phyloP scores from a whole-genome alignment of 169 alveolate species.

The Plasmodium coatneyi region DNA sequence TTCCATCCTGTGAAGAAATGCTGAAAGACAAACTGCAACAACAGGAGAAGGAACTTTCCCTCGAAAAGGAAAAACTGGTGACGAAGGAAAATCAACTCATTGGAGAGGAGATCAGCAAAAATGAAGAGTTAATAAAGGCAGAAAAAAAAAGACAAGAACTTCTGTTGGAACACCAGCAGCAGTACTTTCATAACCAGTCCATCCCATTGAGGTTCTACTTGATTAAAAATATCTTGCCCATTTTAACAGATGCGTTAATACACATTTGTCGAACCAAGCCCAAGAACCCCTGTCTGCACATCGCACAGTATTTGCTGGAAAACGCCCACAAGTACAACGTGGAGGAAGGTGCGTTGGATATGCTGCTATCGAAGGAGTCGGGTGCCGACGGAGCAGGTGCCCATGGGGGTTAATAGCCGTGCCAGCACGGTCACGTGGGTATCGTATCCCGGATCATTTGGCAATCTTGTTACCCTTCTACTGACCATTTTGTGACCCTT shows the following conservation, averaged over 20 bases:
- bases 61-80: slow-evolving; percentile 18
- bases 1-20: slow-evolving; percentile 46
- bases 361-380: neutral
- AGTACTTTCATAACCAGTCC: slow-evolving; percentile 58
- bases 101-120: slow-evolving; percentile 22
- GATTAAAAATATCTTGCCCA: slow-evolving; percentile 53
- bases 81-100: slow-evolving; percentile 3
- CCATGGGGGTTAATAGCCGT: no score
- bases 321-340: slow-evolving; percentile 61
- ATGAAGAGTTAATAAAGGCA: slow-evolving; percentile 58
- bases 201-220: slow-evolving; percentile 46
- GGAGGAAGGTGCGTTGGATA: slow-evolving; percentile 5
- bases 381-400: neutral
- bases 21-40: slow-evolving; percentile 9
- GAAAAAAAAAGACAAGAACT: slow-evolving; percentile 65
- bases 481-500: neutral
- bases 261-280: slow-evolving; percentile 59
- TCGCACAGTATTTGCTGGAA: slow-evolving; percentile 56
- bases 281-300: slow-evolving; percentile 61
- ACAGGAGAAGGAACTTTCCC: neutral
- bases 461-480: neutral
- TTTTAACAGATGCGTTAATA: slow-evolving; percentile 66
- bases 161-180: slow-evolving; percentile 44
- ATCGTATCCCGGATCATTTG: no score
- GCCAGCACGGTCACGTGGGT: no score